Base-by-base conservation (phyloP, 441 rosid genomes). In the Aleurites moluccanus region DNA sequence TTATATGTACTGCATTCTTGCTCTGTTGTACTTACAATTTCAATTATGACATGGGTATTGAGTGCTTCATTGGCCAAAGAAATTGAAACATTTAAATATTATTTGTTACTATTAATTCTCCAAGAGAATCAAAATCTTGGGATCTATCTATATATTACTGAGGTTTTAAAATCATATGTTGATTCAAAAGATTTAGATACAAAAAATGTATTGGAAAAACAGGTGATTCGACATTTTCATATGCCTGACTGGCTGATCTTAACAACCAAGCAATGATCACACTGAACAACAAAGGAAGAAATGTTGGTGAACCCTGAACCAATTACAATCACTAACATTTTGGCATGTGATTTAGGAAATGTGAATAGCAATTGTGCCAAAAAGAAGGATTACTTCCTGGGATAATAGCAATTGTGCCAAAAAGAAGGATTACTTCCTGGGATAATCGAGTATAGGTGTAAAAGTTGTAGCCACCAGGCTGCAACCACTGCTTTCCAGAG, bases 1-100 rank as follows among this genome's bases (percentile, higher is more conserved):
- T 6, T 23, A 6, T 28, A 14, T 60, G 78, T 75, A 76, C 71
- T 70, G 57, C 61, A 55, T 16, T 71, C 15, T 21, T 18, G 25
- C 21, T 52, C 8, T 14, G 15, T 28, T 10, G 72, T 65, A 59
- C 75, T 59, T 65, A 20, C 9, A 30, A 10, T 1, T 40, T 44
- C 70, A 57, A n/a, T 25, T 27, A 13, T 69, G 33, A 15, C 33
- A n/a, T 16, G 6, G 40, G 10, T 16, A 15, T 45, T 66, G n/a
- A 23, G 3, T 28, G 13, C n/a, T 45, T 49, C 62, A 20, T 61
- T 44, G 16, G 50, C 49, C 6, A 8, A 72, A 3, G 13, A 47
- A 27, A 10, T 18, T 13, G 38, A 63, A 57, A 16, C 13, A 35
- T 56, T 56, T 4, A 71, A 59, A 18, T 42, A 42, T 9, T 14